Conservation (phyloP, 208 protist genomes). For the Porcisia deanei region DNA sequence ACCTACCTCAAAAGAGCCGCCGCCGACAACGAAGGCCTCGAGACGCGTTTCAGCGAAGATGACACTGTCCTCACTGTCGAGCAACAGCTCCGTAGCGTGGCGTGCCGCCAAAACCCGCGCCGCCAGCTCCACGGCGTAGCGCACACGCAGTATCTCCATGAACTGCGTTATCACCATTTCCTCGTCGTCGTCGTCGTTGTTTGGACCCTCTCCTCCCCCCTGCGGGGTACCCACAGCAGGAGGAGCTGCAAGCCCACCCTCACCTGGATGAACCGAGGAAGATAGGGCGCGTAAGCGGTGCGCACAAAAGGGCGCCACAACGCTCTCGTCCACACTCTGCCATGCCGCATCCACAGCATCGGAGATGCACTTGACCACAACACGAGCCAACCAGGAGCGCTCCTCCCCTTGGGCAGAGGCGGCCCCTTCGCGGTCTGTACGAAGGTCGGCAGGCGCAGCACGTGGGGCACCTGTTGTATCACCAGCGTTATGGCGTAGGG, state of each 20-base stretch:
- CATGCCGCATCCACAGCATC: slow-evolving; percentile 39
- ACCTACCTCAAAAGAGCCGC: background rate
- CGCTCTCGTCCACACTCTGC: slow-evolving; percentile 19
- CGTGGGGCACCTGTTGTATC: background rate
- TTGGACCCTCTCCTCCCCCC: slow-evolving; percentile 5
- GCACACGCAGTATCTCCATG: slow-evolving; percentile 56
- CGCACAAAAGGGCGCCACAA: slow-evolving; percentile 17
- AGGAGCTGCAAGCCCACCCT: background rate
- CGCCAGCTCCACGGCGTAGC: slow-evolving; percentile 61
- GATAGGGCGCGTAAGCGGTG: background rate
- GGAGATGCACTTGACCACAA: slow-evolving; percentile 25
- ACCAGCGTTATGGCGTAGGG: slow-evolving; percentile 4
- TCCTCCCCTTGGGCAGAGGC: slow-evolving; percentile 18
- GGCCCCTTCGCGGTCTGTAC: background rate
- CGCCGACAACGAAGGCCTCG: slow-evolving; percentile 5
- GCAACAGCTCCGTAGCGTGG: slow-evolving; percentile 45
- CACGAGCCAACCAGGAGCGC: slow-evolving; percentile 25
- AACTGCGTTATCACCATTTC: slow-evolving; percentile 27
- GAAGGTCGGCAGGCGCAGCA: background rate
- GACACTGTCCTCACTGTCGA: slow-evolving; percentile 51
- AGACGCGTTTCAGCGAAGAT: slow-evolving; percentile 44
- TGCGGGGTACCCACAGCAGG: background rate
- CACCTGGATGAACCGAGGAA: background rate
- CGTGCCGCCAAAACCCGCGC: slow-evolving; percentile 51
- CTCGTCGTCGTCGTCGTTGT: slow-evolving; percentile 28